Evolutionary conservation across 83 land plant species (phyloP).

Genomic region (Isoetes engelmannii): DNA sequence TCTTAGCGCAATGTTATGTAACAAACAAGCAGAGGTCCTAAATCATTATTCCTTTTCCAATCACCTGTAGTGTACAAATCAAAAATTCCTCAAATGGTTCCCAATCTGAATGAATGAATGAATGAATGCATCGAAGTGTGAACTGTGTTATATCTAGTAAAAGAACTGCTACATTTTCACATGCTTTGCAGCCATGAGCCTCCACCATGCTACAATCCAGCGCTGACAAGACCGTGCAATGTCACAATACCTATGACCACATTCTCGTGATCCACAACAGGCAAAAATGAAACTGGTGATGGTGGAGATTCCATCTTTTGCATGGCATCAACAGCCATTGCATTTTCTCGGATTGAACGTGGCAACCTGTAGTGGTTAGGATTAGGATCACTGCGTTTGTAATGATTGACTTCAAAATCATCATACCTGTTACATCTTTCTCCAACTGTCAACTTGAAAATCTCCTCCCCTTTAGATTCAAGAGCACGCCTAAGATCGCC

Average conservation of each 20-base stretch:
- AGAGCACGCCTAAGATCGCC: slow-evolving; percentile 94
- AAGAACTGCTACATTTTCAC: too few relatives aligned
- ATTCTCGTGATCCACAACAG: slow-evolving; percentile 54
- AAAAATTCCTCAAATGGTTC: too few relatives aligned
- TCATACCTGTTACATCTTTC: slow-evolving; percentile 85
- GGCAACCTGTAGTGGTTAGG: slow-evolving; percentile 82
- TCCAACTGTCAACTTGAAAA: slow-evolving; percentile 84
- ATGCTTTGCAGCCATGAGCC: too few relatives aligned
- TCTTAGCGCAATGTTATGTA: too few relatives aligned
- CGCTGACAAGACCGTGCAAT: slow-evolving; percentile 84
- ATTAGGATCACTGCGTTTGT: too few relatives aligned
- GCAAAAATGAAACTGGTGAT: slow-evolving; percentile 89
- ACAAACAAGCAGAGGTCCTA: too few relatives aligned
- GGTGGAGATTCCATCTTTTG: slow-evolving; percentile 87
- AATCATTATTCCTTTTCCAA: too few relatives aligned
- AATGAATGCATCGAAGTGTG: too few relatives aligned
- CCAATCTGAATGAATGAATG: too few relatives aligned
- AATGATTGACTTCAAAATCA: neutral
- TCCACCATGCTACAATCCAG: slow-evolving; percentile 86
- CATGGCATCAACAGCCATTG: slow-evolving; percentile 99
- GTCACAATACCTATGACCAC: slow-evolving; percentile 84
- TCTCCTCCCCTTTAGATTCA: slow-evolving; percentile 66
- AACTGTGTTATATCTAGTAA: too few relatives aligned
- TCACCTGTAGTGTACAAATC: too few relatives aligned
- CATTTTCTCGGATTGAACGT: slow-evolving; percentile 66